These are phyloP conservation scores for Cryptococcus sp. DNA, from an alignment of 1,284 basidiomycete species.

Conservation along the genomic window DNA sequence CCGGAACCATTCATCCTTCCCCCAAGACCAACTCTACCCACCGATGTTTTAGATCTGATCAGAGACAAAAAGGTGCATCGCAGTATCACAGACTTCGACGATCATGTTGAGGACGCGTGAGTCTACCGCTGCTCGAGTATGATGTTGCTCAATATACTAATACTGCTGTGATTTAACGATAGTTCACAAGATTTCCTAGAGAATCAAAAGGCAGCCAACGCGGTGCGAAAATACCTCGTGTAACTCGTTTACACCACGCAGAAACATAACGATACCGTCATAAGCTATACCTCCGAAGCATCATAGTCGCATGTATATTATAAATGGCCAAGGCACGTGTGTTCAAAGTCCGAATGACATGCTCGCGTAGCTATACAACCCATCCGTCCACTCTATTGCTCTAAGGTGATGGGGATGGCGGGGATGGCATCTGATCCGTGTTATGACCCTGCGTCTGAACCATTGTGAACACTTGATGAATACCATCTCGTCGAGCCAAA, in stretches of 20 bases:
- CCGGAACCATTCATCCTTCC: conserved; percentile 17
- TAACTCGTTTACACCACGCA: neutral
- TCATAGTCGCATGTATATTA: neutral
- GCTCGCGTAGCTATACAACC: neutral
- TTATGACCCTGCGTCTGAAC: conserved; percentile 12
- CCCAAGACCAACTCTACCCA: conserved; percentile 16
- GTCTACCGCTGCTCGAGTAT: conserved; percentile 15
- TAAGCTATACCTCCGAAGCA: neutral
- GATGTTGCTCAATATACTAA: too few relatives aligned
- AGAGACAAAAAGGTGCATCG: conserved; percentile 29
- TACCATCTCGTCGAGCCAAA: conserved; percentile 24
- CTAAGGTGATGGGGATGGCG: neutral
- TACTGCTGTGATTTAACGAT: neutral
- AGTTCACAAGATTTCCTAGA: neutral
- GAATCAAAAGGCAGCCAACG: neutral
- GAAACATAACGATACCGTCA: neutral
- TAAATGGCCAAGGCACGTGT: neutral
- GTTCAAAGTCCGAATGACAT: neutral
- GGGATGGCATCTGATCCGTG: neutral
- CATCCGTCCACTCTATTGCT: neutral
- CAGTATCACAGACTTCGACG: conserved; percentile 49
- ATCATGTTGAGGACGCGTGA: conserved; percentile 50
- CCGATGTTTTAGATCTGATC: conserved; percentile 30
- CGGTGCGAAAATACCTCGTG: neutral
- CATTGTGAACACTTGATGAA: conserved; percentile 26